Percentiles rank a stretch among this genome's conserved stretches.
These are phyloP conservation scores for Aristolochia contorta DNA, from an alignment of 164 flowering plant genomes.

Conservation along the genomic window DNA sequence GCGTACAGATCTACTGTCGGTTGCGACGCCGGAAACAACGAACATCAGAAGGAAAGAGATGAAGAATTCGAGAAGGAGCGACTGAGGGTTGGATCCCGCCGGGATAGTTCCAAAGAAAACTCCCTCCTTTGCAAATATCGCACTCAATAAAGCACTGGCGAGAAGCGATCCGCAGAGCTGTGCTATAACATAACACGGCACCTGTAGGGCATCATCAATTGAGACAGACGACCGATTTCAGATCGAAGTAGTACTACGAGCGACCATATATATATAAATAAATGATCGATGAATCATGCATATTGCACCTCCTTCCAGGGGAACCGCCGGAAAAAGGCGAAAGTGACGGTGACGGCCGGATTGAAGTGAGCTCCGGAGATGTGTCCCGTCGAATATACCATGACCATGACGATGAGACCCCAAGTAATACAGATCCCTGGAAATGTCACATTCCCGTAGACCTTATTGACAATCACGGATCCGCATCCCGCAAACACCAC, in stretches of 20 bases:
- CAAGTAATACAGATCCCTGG: slow-evolving; percentile 48
- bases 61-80: slow-evolving; percentile 40
- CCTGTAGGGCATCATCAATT: slow-evolving; percentile 20
- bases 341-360: slow-evolving; percentile 55
- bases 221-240: too few species aligned
- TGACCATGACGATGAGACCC: slow-evolving; percentile 54
- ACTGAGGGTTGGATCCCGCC: slow-evolving; percentile 31
- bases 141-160: slow-evolving; percentile 37
- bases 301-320: slow-evolving; percentile 50
- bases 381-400: slow-evolving; percentile 54
- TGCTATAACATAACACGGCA: slow-evolving; percentile 26
- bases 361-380: slow-evolving; percentile 63
- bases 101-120: slow-evolving; percentile 41
- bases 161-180: slow-evolving; percentile 40
- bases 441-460: slow-evolving; percentile 23
- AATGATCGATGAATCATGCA: neutral
- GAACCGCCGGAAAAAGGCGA: slow-evolving; percentile 43
- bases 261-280: neutral
- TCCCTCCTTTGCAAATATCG: slow-evolving; percentile 21
- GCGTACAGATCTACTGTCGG: slow-evolving; percentile 44
- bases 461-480: slow-evolving; percentile 36
- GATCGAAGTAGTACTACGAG: too few species aligned
- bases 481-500: slow-evolving; percentile 55
- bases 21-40: slow-evolving; percentile 51
- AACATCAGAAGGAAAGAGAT: slow-evolving; percentile 60